phyloP scores from a whole-genome alignment of 2,329 filamentous ascomycete species.

The Cercospora sesami region DNA sequence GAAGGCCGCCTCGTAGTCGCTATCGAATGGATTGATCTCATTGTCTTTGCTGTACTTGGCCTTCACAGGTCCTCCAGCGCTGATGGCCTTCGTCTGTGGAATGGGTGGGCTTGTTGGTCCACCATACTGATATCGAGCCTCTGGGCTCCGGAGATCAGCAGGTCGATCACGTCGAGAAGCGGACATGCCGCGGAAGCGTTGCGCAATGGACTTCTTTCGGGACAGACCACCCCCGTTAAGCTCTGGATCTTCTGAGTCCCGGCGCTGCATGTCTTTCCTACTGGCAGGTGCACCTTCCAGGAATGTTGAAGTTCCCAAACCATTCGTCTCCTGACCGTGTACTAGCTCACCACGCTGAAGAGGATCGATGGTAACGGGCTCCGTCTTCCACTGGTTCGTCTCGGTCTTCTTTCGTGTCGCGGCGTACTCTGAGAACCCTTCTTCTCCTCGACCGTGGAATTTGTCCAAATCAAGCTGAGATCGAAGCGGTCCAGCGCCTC shows the following conservation, averaged over 20 bases:
- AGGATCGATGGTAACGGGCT: conserved; percentile 62
- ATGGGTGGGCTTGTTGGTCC: conserved; percentile 27
- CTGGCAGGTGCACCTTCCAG: conserved; percentile 90
- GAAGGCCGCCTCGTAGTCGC: conserved; percentile 69
- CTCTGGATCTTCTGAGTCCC: conserved; percentile 66
- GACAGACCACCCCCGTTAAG: conserved; percentile 57
- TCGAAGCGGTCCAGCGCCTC: conserved; percentile 82
- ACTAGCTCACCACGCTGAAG: conserved; percentile 67
- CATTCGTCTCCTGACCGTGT: conserved; percentile 79
- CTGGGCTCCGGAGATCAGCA: conserved; percentile 46
- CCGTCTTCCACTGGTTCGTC: conserved; percentile 35
- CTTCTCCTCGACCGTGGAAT: conserved; percentile 83
- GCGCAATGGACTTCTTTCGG: conserved; percentile 92
- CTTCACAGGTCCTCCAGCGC: conserved; percentile 46
- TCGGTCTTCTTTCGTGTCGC: conserved; percentile 44
- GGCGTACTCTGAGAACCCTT: conserved; percentile 81
- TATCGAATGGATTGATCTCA: conserved; percentile 70
- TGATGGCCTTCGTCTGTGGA: conserved; percentile 34
- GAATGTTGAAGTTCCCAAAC: conserved; percentile 92
- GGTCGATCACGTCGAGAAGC: conserved; percentile 58
- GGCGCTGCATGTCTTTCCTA: conserved; percentile 72
- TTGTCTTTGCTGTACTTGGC: conserved; percentile 39
- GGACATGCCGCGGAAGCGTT: conserved; percentile 83
- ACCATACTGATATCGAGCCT: conserved; percentile 51
- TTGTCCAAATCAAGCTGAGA: conserved; percentile 76